Base-by-base conservation (phyloP, 768 basidiomycete genomes). In the Clitopilus passeckerianus region DNA sequence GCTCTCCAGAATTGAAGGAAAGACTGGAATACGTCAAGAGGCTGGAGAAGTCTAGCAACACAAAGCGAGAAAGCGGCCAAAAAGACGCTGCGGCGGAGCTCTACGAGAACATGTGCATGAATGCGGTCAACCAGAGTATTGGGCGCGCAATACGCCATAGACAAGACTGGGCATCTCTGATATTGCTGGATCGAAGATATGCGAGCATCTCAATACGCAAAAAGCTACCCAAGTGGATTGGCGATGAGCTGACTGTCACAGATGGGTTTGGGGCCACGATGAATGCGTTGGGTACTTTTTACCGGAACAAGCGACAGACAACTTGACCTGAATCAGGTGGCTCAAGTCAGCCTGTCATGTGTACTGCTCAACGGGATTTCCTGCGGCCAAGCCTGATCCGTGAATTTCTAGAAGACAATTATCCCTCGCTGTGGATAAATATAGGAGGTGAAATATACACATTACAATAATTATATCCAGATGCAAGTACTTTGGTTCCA, bases 51-150 rank as follows among this genome's bases (percentile, higher is more conserved):
- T 64, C 71, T 57, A 62, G 68, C 27, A 71, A 65, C 24, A 63
- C 57, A 20, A 70, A 62, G 61, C 68, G 67, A 46, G 68, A 61
- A 8, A 56, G 66, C 0, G 79, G 81, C 9, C 68, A 76, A 59
- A 85, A 82, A 58, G 86, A 91, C 63, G 88, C 91, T 5, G 90
- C 84, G 5, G 79, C 85, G 20, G 93, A 94, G 73, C 75, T 96
- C 57, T 98, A 95, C 70, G 90, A 91, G 76, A 93, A 92, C 66
- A 83, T 92, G 82, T 92, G 91, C 66, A 92, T 91, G 89, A 90
- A 88, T 63, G 91, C 95, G 0, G 95, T 99, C 56, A 99, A 99
- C 72, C 96, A 99, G 70, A 93, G 91, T 58, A 97, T 99, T 61
- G 96, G 95, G 33, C 86, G 96, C 54, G 95, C 95, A 4, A 96